Percentiles rank a stretch among this genome's conserved stretches.
These are phyloP conservation scores for Pythium insidiosum DNA, from an alignment of 352 stramenopile species.

Conservation along the genomic window DNA sequence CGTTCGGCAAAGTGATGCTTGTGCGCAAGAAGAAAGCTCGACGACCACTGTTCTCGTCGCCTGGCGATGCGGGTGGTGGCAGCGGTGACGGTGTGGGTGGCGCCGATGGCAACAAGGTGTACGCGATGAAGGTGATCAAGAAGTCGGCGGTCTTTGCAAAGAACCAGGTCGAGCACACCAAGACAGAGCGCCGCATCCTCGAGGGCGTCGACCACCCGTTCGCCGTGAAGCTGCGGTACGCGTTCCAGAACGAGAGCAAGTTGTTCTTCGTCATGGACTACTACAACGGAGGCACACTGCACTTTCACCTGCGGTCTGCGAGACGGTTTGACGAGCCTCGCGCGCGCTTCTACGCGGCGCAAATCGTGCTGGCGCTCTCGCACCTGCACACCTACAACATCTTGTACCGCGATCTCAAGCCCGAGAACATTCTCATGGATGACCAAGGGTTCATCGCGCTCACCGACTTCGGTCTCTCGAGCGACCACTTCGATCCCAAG, in stretches of 20 bases:
- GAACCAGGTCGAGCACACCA: slow-evolving; percentile 89
- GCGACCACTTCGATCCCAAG: slow-evolving; percentile 70
- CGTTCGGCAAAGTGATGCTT: slow-evolving; percentile 94
- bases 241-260: slow-evolving; percentile 80
- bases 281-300: slow-evolving; percentile 80
- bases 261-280: slow-evolving; percentile 89
- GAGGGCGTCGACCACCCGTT: slow-evolving; percentile 83
- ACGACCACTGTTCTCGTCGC: not conserved
- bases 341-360: slow-evolving; percentile 71
- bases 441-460: slow-evolving; percentile 78
- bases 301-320: slow-evolving; percentile 69
- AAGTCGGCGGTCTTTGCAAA: slow-evolving; percentile 84
- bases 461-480: slow-evolving; percentile 85
- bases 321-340: slow-evolving; percentile 63
- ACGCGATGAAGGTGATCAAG: slow-evolving; percentile 91
- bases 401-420: slow-evolving; percentile 82
- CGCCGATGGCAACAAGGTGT: slow-evolving; percentile 40
- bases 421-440: slow-evolving; percentile 84
- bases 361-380: slow-evolving; percentile 72
- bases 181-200: slow-evolving; percentile 84
- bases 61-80: not conserved
- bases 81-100: not conserved
- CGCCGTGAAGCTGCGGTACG: slow-evolving; percentile 79
- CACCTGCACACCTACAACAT: slow-evolving; percentile 84
- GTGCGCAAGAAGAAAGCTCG: slow-evolving; percentile 49